Evolutionary conservation across 108 stramenopile species (phyloP), one percentile per base, ranked within the genome.

Genomic region (Epipyxis sp.): DNA sequence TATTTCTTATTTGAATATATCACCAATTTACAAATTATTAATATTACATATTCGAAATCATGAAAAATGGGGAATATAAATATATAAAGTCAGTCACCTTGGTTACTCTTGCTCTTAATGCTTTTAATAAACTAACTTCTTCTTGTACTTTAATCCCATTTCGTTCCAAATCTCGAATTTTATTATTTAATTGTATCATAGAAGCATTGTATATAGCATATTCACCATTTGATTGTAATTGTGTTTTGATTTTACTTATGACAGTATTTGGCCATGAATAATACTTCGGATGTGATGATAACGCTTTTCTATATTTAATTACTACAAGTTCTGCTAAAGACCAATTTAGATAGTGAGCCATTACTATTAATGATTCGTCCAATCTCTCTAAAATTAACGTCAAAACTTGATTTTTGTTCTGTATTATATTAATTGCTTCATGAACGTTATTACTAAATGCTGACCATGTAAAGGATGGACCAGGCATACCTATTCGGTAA

Each of bases 341-440:
- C 71, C 71, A 74, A 42, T 42, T 42, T 10, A 74, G 71, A 42
- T 35, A 42, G 20, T 74, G 29, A 6, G n/a, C 6, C 10, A 74
- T 37, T 27, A 42, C 71, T 42, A 74, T 42, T 29, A 74, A 42
- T 6, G 71, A 74, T 37, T 74, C 71, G 6, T 74, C 71, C 34
- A 74, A 32, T 34, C 71, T 37, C 71, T 74, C 71, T 13, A 74
- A 42, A 10, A 74, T 27, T 16, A 74, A 27, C 3, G 71, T 57
- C 13, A 54, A 27, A 29, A 57, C 6, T 13, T 50, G 6, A 6
- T 6, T 13, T 13, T 6, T 13, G 46, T 50, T 50, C n/a, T n/a
- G n/a, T n/a, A n/a, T n/a, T n/a, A n/a, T n/a, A n/a, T n/a, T 57
- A 25, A 57, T 57, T 16, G 54, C 54, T 25, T 20, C 20, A 16